A percentile compares a stretch with the other conserved stretches of the same genome.
Evolutionary conservation across 306 rosid species (phyloP).

Genomic region (Inga oerstediana): DNA sequence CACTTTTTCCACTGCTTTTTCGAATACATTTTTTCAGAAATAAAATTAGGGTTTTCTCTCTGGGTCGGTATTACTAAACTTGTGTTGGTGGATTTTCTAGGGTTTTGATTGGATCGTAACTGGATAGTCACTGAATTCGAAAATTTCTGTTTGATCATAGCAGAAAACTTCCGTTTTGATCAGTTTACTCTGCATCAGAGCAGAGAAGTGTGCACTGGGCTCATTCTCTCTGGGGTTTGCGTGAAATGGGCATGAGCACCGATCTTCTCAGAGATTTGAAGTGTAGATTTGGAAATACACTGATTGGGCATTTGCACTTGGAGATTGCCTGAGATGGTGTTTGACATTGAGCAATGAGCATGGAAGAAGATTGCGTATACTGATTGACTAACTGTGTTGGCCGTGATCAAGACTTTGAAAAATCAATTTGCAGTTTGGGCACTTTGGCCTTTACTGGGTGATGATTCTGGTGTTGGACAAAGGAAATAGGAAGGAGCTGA

Average conservation of each 20-base stretch:
- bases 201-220: slow-evolving; percentile 29
- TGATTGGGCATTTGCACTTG: slow-evolving; percentile 51
- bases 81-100: slow-evolving; percentile 34
- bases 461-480: slow-evolving; percentile 47
- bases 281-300: slow-evolving; percentile 40
- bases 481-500: slow-evolving; percentile 43
- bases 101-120: slow-evolving; percentile 45
- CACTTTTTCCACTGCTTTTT: slow-evolving; percentile 2
- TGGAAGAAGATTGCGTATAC: slow-evolving; percentile 78
- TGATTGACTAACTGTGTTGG: slow-evolving; percentile 36
- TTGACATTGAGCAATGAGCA: slow-evolving; percentile 46
- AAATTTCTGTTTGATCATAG: slow-evolving; percentile 35
- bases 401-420: slow-evolving; percentile 48
- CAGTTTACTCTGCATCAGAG: slow-evolving; percentile 19
- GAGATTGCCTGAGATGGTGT: slow-evolving; percentile 55
- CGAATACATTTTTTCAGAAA: not conserved
- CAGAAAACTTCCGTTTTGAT: slow-evolving; percentile 30
- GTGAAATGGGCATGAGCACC: slow-evolving; percentile 43
- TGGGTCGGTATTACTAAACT: slow-evolving; percentile 24
- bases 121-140: slow-evolving; percentile 38
- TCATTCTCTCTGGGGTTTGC: slow-evolving; percentile 28
- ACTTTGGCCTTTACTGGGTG: slow-evolving; percentile 37
- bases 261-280: slow-evolving; percentile 22
- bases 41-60: slow-evolving; percentile 43
- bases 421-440: slow-evolving; percentile 30